These are phyloP conservation scores for Epithele typhae DNA, from an alignment of 768 basidiomycete species.

Conservation along the genomic window DNA sequence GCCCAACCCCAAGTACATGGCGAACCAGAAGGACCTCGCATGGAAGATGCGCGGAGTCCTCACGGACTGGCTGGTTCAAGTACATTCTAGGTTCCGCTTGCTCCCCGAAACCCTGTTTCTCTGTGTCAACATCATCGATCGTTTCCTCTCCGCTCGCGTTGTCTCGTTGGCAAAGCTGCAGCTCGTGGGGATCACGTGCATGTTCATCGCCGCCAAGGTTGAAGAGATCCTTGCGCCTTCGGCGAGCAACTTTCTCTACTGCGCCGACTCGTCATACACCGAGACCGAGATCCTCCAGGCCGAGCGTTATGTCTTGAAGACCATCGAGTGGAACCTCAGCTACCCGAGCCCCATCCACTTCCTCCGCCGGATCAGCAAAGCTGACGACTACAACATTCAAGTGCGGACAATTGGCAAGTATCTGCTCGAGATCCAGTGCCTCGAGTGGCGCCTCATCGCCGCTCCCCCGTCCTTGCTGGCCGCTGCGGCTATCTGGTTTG, in stretches of 20 bases:
- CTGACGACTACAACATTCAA: conserved; percentile 85
- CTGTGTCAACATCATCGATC: conserved; percentile 75
- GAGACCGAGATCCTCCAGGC: conserved; percentile 83
- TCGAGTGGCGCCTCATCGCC: conserved; percentile 76
- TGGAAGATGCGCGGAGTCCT: conserved; percentile 90
- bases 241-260: conserved; percentile 72
- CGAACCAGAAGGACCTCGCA: conserved; percentile 72
- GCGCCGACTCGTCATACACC: conserved; percentile 73
- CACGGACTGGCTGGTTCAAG: conserved; percentile 91
- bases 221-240: conserved; percentile 91
- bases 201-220: conserved; percentile 88
- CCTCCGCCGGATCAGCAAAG: conserved; percentile 86
- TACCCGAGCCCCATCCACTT: conserved; percentile 89
- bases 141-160: conserved; percentile 55
- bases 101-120: conserved; percentile 91
- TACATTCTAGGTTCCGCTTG: conserved; percentile 82
- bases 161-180: conserved; percentile 61
- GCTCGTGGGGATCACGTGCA: conserved; percentile 82
- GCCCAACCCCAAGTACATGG: conserved; percentile 85
- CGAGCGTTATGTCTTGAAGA: conserved; percentile 83
- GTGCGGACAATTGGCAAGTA: conserved; percentile 88
- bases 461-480: conserved; percentile 76
- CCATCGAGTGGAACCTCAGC: conserved; percentile 80
- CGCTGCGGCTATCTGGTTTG: conserved; percentile 85
- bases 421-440: conserved; percentile 77